These are phyloP conservation scores for Epichloe typhina DNA, from an alignment of 2,329 filamentous ascomycete genomes.

Conservation along the genomic window DNA sequence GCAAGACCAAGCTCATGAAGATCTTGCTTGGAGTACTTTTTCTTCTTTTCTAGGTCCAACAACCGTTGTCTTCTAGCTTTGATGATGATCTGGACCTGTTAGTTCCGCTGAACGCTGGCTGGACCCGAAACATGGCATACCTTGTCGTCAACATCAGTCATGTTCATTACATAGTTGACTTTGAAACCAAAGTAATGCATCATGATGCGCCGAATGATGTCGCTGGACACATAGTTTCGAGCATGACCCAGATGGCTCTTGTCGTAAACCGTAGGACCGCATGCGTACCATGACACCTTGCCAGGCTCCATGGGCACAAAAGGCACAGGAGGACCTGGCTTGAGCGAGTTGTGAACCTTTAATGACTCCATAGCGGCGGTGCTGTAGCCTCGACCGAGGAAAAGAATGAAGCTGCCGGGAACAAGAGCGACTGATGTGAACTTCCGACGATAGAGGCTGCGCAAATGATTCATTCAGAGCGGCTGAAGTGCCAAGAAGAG, in stretches of 20 bases:
- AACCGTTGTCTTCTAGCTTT: slow-evolving; percentile 65
- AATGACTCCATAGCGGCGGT: slow-evolving; percentile 39
- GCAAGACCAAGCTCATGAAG: slow-evolving; percentile 33
- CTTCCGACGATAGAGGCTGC: slow-evolving; percentile 17
- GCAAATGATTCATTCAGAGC: slow-evolving; percentile 24
- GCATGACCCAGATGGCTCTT: slow-evolving; percentile 74
- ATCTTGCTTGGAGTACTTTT: slow-evolving; percentile 38
- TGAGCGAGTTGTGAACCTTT: slow-evolving; percentile 70
- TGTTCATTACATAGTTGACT: slow-evolving; percentile 84
- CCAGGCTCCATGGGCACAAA: slow-evolving; percentile 61
- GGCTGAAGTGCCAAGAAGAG: slow-evolving; percentile 2
- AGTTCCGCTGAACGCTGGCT: not conserved
- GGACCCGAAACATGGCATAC: slow-evolving; percentile 20
- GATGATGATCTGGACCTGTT: slow-evolving; percentile 36
- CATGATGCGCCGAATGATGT: slow-evolving; percentile 75
- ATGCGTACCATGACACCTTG: slow-evolving; percentile 76
- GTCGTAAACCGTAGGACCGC: slow-evolving; percentile 77
- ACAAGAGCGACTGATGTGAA: slow-evolving; percentile 14
- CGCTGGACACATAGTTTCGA: slow-evolving; percentile 80
- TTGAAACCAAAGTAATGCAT: slow-evolving; percentile 72
- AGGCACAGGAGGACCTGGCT: slow-evolving; percentile 54
- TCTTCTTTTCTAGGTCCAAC: slow-evolving; percentile 66
- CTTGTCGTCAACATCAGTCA: slow-evolving; percentile 74
- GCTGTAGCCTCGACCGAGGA: slow-evolving; percentile 20
- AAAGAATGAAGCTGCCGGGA: slow-evolving; percentile 14